phyloP scores from a whole-genome alignment of 1,139 yeast species.

The Blastobotrys indianensis region DNA sequence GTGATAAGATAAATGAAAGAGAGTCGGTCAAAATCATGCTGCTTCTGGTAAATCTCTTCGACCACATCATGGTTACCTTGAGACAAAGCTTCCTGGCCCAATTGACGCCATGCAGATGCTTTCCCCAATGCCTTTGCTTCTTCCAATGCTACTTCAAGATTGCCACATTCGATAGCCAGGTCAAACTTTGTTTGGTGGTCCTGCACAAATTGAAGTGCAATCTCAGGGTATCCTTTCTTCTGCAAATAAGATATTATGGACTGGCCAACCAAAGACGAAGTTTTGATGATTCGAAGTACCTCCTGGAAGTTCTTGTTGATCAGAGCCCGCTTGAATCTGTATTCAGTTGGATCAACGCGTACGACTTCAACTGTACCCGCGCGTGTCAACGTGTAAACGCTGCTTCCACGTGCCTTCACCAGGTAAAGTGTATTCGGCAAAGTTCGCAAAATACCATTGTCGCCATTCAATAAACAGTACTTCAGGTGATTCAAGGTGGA shows the following conservation, averaged over 20 bases:
- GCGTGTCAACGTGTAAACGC: constrained; percentile 77
- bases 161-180: constrained; percentile 89
- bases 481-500: constrained; percentile 94
- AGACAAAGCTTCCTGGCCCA: constrained; percentile 78
- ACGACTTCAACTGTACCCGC: constrained; percentile 76
- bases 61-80: constrained; percentile 87
- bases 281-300: constrained; percentile 81
- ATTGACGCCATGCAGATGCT: constrained; percentile 67
- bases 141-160: constrained; percentile 76
- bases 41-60: constrained; percentile 84
- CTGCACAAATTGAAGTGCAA: constrained; percentile 91
- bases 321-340: constrained; percentile 89
- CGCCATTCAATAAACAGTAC: constrained; percentile 89
- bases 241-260: constrained; percentile 93
- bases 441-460: constrained; percentile 88
- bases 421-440: constrained; percentile 87
- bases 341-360: constrained; percentile 91
- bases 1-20: constrained; percentile 80
- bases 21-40: constrained; percentile 78
- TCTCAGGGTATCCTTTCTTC: constrained; percentile 83
- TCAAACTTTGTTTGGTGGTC: constrained; percentile 96
- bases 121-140: constrained; percentile 79
- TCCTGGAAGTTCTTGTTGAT: constrained; percentile 87
- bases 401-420: constrained; percentile 61
- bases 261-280: constrained; percentile 92